Evolutionary conservation across 768 basidiomycete genomes (phyloP).

Genomic region (Pleurotus platypus): DNA sequence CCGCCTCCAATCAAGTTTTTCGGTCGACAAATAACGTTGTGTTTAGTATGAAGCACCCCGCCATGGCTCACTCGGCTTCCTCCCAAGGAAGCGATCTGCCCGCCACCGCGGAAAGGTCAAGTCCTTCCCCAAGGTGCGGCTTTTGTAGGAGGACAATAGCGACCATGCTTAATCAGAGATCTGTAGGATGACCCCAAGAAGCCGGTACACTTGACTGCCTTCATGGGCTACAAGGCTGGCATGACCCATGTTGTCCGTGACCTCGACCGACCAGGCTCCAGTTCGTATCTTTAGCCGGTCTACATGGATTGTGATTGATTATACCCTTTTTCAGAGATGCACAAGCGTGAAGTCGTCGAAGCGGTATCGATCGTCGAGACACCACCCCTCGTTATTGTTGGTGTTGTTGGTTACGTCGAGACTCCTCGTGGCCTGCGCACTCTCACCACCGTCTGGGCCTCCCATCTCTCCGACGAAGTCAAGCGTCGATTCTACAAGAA

Average conservation of each 20-base stretch:
- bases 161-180: slow-evolving; percentile 3
- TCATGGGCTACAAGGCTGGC: slow-evolving; percentile 99
- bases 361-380: slow-evolving; percentile 95
- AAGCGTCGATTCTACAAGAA: slow-evolving; percentile 99
- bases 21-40: slow-evolving; percentile 8
- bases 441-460: slow-evolving; percentile 98
- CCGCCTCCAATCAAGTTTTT: too few species aligned
- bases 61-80: slow-evolving; percentile 96
- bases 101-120: slow-evolving; percentile 99
- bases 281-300: slow-evolving; percentile 47
- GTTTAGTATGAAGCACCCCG: slow-evolving; percentile 95
- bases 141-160: neutral
- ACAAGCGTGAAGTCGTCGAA: slow-evolving; percentile 99
- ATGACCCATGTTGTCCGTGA: slow-evolving; percentile 99
- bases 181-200: slow-evolving; percentile 97
- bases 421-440: slow-evolving; percentile 98
- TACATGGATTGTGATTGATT: neutral
- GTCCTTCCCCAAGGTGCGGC: slow-evolving; percentile 92
- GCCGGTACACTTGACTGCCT: slow-evolving; percentile 96
- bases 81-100: slow-evolving; percentile 94
- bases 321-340: slow-evolving; percentile 73
- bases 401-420: slow-evolving; percentile 99
- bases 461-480: slow-evolving; percentile 95
- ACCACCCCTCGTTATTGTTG: slow-evolving; percentile 93
- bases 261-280: slow-evolving; percentile 98